Percentiles rank a stretch among this genome's conserved stretches.
phyloP scores from a whole-genome alignment of 2,329 filamentous ascomycete species.

The Spiromastix sp. region DNA sequence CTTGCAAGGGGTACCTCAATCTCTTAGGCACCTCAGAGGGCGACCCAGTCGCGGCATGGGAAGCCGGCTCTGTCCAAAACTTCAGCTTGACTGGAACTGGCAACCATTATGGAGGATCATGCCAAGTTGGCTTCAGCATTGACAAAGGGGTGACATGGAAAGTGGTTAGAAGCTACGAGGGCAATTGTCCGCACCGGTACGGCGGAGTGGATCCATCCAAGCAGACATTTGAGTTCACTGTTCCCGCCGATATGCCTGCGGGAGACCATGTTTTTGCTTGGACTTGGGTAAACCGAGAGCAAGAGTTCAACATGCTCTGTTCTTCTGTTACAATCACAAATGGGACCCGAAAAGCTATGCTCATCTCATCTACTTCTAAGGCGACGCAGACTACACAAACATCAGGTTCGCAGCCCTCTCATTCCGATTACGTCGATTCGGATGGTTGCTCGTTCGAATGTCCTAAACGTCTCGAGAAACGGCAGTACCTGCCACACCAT shows the following conservation, averaged over 20 bases:
- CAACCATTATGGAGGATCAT: slow-evolving; percentile 38
- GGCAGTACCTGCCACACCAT: not conserved
- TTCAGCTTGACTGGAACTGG: slow-evolving; percentile 24
- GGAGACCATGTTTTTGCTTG: slow-evolving; percentile 35
- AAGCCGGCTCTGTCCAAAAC: slow-evolving; percentile 31
- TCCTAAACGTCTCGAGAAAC: no score
- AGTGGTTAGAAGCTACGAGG: slow-evolving; percentile 36
- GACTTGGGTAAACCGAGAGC: slow-evolving; percentile 40
- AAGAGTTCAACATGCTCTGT: slow-evolving; percentile 38
- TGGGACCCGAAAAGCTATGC: not conserved
- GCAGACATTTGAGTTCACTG: slow-evolving; percentile 36
- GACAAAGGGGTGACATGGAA: slow-evolving; percentile 36
- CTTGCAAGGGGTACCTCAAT: slow-evolving; percentile 35
- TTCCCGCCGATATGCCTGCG: slow-evolving; percentile 32
- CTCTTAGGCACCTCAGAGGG: slow-evolving; percentile 35
- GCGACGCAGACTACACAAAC: slow-evolving; percentile 11
- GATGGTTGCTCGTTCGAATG: slow-evolving; percentile 1
- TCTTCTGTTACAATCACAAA: slow-evolving; percentile 33
- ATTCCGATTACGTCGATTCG: slow-evolving; percentile 10
- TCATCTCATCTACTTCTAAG: slow-evolving; percentile 14
- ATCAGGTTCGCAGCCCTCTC: slow-evolving; percentile 19
- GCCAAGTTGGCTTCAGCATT: slow-evolving; percentile 36
- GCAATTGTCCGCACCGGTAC: slow-evolving; percentile 36
- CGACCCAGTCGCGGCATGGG: slow-evolving; percentile 33
- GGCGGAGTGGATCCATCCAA: slow-evolving; percentile 26